Conservation (phyloP, 2,329 filamentous ascomycete genomes). For the Aureobasidium pullulans region DNA sequence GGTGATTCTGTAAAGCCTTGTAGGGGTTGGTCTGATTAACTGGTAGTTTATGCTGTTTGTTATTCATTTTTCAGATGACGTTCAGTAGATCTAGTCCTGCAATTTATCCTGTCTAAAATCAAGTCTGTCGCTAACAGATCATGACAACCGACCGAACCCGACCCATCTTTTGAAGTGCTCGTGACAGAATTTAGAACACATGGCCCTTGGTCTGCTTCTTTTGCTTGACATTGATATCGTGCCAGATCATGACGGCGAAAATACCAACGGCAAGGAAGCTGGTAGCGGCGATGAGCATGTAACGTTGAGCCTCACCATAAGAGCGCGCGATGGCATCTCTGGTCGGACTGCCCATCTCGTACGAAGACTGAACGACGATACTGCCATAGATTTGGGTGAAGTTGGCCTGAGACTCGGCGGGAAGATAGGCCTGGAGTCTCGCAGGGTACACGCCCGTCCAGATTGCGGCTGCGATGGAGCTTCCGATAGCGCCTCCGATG, state of each 20-base stretch:
- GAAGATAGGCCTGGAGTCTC: constrained; percentile 40
- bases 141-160: too few relatives aligned
- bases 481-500: constrained; percentile 37
- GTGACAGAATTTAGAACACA: too few relatives aligned
- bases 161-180: too few relatives aligned
- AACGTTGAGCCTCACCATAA: constrained; percentile 29
- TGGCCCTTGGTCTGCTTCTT: too few relatives aligned
- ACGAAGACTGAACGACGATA: constrained; percentile 47
- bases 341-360: constrained; percentile 43
- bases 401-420: constrained; percentile 34
- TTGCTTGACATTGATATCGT: constrained; percentile 31
- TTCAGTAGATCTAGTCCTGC: too few relatives aligned
- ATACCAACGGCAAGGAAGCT: constrained; percentile 25
- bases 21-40: too few relatives aligned
- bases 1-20: too few relatives aligned
- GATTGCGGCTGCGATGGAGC: constrained; percentile 55
- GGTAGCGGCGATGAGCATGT: constrained; percentile 30
- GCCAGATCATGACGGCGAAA: constrained; percentile 39
- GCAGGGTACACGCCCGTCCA: constrained; percentile 55
- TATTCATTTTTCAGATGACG: too few relatives aligned
- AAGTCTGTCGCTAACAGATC: too few relatives aligned
- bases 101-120: too few relatives aligned
- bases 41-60: too few relatives aligned
- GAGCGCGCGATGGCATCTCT: constrained; percentile 35
- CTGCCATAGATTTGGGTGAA: constrained; percentile 40